Evolutionary conservation across 2,329 filamentous ascomycete genomes (phyloP).

Genomic region (Colletotrichum musicola): DNA sequence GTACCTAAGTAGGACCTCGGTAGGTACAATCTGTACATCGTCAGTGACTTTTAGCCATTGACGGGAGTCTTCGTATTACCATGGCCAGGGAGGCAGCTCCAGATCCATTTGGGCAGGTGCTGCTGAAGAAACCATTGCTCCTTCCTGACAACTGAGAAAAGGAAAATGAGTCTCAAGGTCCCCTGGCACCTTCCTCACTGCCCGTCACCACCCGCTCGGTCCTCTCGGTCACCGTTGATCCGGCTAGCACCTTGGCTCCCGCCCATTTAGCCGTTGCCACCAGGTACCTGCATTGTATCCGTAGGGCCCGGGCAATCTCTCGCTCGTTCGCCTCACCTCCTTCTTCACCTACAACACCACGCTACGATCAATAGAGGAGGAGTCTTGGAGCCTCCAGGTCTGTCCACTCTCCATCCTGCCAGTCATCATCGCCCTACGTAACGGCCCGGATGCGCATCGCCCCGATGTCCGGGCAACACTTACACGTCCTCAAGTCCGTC

Average conservation of each 20-base stretch:
- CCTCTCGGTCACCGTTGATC: constrained; percentile 30
- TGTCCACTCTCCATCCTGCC: background rate
- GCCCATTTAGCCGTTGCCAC: constrained; percentile 2
- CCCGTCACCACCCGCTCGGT: constrained; percentile 20
- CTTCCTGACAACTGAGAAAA: background rate
- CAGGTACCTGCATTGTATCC: no score
- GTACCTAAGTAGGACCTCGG: background rate
- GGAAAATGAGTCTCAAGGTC: background rate
- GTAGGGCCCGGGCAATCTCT: background rate
- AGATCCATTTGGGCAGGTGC: background rate
- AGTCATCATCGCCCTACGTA: background rate
- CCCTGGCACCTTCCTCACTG: background rate
- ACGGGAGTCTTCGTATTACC: no score
- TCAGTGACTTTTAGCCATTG: no score
- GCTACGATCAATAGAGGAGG: no score
- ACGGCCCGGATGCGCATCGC: background rate
- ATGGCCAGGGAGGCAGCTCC: no score
- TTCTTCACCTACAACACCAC: no score
- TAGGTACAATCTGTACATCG: background rate
- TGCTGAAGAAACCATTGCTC: background rate
- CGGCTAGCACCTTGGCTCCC: background rate
- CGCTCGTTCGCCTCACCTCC: background rate
- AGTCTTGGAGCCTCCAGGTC: background rate
- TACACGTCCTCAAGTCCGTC: no score
- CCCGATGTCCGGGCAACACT: background rate